Percentiles rank a stretch among this genome's conserved stretches.
Conservation (phyloP, 179 eudicot genomes). For the Beta lomatogona region DNA sequence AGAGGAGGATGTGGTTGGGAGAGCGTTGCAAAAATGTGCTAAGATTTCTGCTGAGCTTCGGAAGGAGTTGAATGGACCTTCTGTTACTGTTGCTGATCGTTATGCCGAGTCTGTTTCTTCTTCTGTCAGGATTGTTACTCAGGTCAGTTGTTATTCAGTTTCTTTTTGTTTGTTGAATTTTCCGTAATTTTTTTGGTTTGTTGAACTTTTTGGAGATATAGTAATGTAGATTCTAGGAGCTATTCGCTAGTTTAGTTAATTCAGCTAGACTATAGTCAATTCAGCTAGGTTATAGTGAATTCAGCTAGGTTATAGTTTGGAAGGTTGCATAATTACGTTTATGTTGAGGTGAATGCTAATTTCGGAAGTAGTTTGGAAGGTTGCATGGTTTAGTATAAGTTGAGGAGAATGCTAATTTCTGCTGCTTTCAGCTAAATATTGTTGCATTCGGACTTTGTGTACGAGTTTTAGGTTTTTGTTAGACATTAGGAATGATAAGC, state of each 20-base stretch:
- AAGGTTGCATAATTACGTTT: too few relatives aligned
- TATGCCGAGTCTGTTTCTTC: slow-evolving; percentile 74
- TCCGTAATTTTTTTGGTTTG: neutral
- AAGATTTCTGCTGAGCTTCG: slow-evolving; percentile 81
- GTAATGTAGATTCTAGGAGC: too few relatives aligned
- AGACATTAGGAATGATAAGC: neutral
- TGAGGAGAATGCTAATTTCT: neutral
- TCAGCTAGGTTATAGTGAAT: too few relatives aligned
- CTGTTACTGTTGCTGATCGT: slow-evolving; percentile 42
- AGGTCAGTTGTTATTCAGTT: slow-evolving; percentile 40
- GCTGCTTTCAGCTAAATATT: neutral
- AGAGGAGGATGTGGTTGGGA: slow-evolving; percentile 76
- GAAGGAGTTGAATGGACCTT: slow-evolving; percentile 71
- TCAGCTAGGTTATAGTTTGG: too few relatives aligned
- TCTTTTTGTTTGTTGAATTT: neutral
- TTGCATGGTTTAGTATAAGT: too few relatives aligned
- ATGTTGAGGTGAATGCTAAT: too few relatives aligned
- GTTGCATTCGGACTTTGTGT: neutral
- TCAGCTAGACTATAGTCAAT: too few relatives aligned
- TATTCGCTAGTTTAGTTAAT: too few relatives aligned
- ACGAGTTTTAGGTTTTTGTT: neutral
- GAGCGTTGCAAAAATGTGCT: slow-evolving; percentile 75
- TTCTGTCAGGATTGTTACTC: slow-evolving; percentile 78
- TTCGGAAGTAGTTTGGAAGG: too few relatives aligned
- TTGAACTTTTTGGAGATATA: neutral